Conservation (phyloP, 2,329 filamentous ascomycete genomes). For the Metarhizium robertsii region DNA sequence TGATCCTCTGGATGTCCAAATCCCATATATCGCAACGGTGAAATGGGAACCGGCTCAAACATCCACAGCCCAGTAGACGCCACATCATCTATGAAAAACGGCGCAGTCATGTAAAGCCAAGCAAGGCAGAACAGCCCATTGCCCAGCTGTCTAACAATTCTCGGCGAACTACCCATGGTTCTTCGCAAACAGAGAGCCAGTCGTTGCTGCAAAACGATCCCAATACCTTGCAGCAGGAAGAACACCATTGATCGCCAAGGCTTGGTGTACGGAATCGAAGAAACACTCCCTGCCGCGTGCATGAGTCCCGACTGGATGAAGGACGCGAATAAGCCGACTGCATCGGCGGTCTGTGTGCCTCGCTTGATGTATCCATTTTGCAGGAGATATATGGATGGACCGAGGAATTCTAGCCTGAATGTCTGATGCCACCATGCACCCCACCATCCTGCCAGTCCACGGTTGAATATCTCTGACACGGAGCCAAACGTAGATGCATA, state of each 20-base stretch:
- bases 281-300: slow-evolving; percentile 62
- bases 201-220: slow-evolving; percentile 49
- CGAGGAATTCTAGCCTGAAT: slow-evolving; percentile 64
- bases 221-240: slow-evolving; percentile 62
- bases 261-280: slow-evolving; percentile 43
- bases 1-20: slow-evolving; percentile 50
- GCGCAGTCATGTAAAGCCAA: slow-evolving; percentile 62
- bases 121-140: slow-evolving; percentile 54
- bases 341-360: slow-evolving; percentile 16
- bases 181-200: slow-evolving; percentile 24
- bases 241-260: slow-evolving; percentile 54
- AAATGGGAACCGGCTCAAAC: slow-evolving; percentile 73
- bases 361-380: slow-evolving; percentile 27
- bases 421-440: slow-evolving; percentile 85
- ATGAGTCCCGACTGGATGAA: slow-evolving; percentile 60
- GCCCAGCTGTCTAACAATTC: slow-evolving; percentile 33
- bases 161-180: slow-evolving; percentile 30
- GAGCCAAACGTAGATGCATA: slow-evolving; percentile 48
- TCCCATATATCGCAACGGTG: slow-evolving; percentile 56
- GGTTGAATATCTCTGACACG: slow-evolving; percentile 46
- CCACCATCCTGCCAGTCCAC: slow-evolving; percentile 76
- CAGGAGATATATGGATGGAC: slow-evolving; percentile 43
- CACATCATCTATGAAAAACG: slow-evolving; percentile 67
- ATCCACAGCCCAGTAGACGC: slow-evolving; percentile 66
- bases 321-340: slow-evolving; percentile 23